Conservation (phyloP, 2,329 filamentous ascomycete species). For the Neonectria faginata region DNA sequence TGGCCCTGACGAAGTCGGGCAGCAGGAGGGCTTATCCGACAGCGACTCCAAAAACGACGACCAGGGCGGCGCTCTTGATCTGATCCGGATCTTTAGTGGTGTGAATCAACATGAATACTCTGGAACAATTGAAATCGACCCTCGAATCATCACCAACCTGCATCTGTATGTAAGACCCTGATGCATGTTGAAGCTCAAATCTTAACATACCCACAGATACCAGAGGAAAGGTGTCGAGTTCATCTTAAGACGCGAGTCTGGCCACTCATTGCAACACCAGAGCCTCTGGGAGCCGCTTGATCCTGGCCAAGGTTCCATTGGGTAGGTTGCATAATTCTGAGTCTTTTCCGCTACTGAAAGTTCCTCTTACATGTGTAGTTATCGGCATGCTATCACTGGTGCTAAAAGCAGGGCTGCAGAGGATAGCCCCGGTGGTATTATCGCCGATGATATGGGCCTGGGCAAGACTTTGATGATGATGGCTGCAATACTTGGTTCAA, state of each 20-base stretch:
- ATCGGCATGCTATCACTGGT: conserved; percentile 14
- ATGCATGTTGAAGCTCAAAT: too few relatives aligned
- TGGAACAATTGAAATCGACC: background rate
- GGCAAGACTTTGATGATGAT: conserved; percentile 17
- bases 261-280: background rate
- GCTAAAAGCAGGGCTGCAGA: conserved; percentile 5
- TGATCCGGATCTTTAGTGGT: background rate
- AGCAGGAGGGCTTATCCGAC: background rate
- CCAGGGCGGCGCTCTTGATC: background rate
- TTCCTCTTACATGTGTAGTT: background rate
- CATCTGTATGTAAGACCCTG: background rate
- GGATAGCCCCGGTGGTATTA: conserved; percentile 10
- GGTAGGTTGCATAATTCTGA: background rate
- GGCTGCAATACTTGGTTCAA: background rate
- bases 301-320: background rate
- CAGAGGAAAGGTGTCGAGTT: background rate
- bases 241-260: background rate
- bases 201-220: background rate
- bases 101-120: background rate
- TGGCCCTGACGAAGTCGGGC: background rate
- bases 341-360: too few relatives aligned
- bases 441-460: conserved; percentile 18
- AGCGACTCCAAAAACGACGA: background rate
- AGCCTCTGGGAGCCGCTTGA: background rate
- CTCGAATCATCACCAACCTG: background rate